Conservation (phyloP, 2,329 filamentous ascomycete species). For the Cytospora paraplurivora region DNA sequence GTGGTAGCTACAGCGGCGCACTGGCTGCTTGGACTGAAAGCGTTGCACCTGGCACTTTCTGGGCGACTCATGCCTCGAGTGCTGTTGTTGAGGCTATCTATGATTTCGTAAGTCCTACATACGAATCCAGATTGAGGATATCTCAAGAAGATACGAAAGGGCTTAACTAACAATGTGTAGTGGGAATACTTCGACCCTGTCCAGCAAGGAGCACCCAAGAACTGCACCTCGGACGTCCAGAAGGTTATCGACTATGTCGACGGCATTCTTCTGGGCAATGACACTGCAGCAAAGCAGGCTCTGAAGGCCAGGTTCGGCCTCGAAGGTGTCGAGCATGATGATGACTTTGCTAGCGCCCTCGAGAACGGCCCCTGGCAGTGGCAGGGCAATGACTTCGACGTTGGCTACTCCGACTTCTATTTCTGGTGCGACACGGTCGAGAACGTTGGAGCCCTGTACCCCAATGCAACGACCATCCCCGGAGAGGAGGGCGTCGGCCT, state of each 20-base stretch:
- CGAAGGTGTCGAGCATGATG: slow-evolving; percentile 45
- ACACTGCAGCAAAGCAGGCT: slow-evolving; percentile 41
- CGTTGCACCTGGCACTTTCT: slow-evolving; percentile 57
- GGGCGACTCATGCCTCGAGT: slow-evolving; percentile 60
- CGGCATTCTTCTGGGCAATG: slow-evolving; percentile 44
- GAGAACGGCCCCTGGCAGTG: slow-evolving; percentile 60
- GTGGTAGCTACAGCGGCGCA: slow-evolving; percentile 59
- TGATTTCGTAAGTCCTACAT: slow-evolving; percentile 41
- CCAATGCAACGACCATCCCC: slow-evolving; percentile 47
- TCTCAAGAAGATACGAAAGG: background rate
- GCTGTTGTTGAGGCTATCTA: slow-evolving; percentile 55
- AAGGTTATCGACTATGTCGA: slow-evolving; percentile 57
- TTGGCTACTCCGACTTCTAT: slow-evolving; percentile 44
- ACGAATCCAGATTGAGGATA: too few species aligned
- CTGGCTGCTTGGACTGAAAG: slow-evolving; percentile 55
- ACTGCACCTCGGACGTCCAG: slow-evolving; percentile 56
- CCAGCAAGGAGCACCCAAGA: slow-evolving; percentile 55
- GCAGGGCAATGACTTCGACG: slow-evolving; percentile 56
- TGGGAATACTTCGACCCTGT: slow-evolving; percentile 60
- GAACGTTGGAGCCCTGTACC: slow-evolving; percentile 47
- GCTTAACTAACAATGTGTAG: slow-evolving; percentile 11
- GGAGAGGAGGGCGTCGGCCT: slow-evolving; percentile 54
- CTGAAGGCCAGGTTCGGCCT: slow-evolving; percentile 56
- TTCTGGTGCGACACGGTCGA: slow-evolving; percentile 54
- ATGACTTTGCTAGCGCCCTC: slow-evolving; percentile 52